phyloP scores from a whole-genome alignment of 345 rosid species.

The Brassica incana region DNA sequence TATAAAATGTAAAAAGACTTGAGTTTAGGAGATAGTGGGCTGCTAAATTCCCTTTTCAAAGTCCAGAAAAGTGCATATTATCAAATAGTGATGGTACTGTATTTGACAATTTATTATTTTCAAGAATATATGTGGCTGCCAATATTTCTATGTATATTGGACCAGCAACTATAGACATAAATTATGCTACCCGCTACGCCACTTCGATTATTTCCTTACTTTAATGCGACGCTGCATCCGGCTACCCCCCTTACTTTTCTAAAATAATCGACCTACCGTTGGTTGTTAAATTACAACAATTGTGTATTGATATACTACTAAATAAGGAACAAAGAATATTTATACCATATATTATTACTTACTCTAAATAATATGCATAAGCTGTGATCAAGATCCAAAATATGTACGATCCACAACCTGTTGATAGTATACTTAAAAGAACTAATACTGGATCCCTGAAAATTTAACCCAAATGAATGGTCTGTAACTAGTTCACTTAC shows the following conservation, averaged over 20 bases:
- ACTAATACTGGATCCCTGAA: background rate
- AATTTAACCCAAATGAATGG: background rate
- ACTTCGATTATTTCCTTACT: conserved; percentile 14
- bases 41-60: background rate
- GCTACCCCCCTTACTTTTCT: background rate
- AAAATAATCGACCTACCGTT: conserved; percentile 1
- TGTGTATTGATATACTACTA: background rate
- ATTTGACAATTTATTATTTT: background rate
- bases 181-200: conserved; percentile 21
- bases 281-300: background rate
- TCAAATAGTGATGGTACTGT: background rate
- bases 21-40: background rate
- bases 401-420: background rate
- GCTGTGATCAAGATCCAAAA: conserved; percentile 1
- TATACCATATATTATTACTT: background rate
- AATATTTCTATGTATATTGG: background rate
- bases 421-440: background rate
- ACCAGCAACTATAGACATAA: background rate
- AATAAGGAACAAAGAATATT: background rate
- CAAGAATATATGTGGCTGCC: background rate
- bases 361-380: background rate
- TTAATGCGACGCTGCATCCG: conserved; percentile 8
- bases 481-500: background rate
- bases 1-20: background rate
- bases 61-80: background rate